Conservation (phyloP, 2,329 filamentous ascomycete genomes). For the Epichloe aotearoae region DNA sequence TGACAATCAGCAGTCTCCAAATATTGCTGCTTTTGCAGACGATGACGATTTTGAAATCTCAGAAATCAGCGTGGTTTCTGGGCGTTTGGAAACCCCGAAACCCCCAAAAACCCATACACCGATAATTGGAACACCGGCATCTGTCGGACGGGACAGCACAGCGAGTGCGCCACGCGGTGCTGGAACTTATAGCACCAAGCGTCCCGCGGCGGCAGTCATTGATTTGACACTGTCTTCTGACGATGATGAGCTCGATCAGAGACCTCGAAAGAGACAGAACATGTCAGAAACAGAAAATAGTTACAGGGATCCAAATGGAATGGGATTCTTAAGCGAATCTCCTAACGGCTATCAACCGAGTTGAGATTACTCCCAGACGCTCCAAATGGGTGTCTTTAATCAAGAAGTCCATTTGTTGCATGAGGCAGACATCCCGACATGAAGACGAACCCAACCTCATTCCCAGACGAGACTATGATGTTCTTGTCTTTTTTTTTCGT, state of each 20-base stretch:
- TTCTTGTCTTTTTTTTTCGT: neutral
- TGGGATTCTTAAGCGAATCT: constrained; percentile 13
- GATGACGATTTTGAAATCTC: constrained; percentile 40
- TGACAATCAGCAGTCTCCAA: constrained; percentile 15
- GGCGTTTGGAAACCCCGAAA: constrained; percentile 22
- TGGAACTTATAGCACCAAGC: constrained; percentile 30
- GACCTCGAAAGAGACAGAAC: constrained; percentile 34
- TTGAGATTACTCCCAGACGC: neutral
- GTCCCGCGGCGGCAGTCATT: constrained; percentile 39
- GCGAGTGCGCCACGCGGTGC: constrained; percentile 21
- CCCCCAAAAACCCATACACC: constrained; percentile 18
- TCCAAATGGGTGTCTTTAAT: neutral
- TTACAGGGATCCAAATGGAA: constrained; percentile 7
- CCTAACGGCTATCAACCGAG: constrained; percentile 9
- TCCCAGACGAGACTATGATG: neutral
- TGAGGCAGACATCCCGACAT: neutral
- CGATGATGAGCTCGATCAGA: constrained; percentile 34
- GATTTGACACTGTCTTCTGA: constrained; percentile 45
- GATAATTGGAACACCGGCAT: constrained; percentile 24
- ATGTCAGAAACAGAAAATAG: constrained; percentile 15
- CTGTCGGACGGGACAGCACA: constrained; percentile 22
- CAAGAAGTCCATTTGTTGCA: neutral
- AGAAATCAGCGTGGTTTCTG: constrained; percentile 25
- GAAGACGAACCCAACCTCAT: neutral
- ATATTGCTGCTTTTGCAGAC: constrained; percentile 19